These are phyloP conservation scores for Penicillium sp. DNA, from an alignment of 2,329 filamentous ascomycete species.

Conservation along the genomic window DNA sequence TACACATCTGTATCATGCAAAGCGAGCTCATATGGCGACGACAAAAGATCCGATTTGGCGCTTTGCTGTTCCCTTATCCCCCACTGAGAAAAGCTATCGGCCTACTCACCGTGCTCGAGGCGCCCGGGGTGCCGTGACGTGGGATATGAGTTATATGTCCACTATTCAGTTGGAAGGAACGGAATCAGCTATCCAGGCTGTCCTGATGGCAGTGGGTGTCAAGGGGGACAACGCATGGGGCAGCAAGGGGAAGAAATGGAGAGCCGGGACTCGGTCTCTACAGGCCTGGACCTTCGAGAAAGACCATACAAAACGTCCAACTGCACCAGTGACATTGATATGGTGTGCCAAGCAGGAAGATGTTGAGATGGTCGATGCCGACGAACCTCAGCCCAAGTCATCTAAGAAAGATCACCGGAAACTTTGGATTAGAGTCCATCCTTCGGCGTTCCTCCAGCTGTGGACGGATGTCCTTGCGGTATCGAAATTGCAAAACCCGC, in stretches of 20 bases:
- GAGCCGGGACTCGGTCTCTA: conserved; percentile 57
- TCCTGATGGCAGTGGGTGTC: conserved; percentile 66
- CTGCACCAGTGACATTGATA: conserved; percentile 70
- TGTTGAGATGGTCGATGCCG: conserved; percentile 37
- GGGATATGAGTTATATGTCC: conserved; percentile 93
- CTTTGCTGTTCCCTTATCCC: conserved; percentile 79
- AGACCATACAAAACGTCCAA: conserved; percentile 53
- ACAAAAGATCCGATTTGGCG: conserved; percentile 81
- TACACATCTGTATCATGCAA: conserved; percentile 91
- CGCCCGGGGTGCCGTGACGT: conserved; percentile 73
- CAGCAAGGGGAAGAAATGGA: conserved; percentile 68
- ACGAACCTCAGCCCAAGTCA: conserved; percentile 11
- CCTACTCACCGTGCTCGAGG: conserved; percentile 78
- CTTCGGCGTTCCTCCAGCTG: conserved; percentile 66
- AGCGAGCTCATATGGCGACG: conserved; percentile 82
- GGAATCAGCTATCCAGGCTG: conserved; percentile 59
- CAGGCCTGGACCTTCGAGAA: conserved; percentile 58
- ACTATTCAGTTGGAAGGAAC: conserved; percentile 75
- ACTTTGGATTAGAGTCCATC: conserved; percentile 74
- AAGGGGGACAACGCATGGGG: conserved; percentile 59
- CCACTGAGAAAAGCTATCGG: conserved; percentile 85
- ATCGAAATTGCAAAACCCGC: conserved; percentile 61
- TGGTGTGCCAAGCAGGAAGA: conserved; percentile 60
- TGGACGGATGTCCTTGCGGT: conserved; percentile 61
- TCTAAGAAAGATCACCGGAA: conserved; percentile 46